A percentile compares a stretch with the other conserved stretches of the same genome.
Evolutionary conservation across 2,329 filamentous ascomycete genomes (phyloP).

Genomic region (Rosellinia necatrix): DNA sequence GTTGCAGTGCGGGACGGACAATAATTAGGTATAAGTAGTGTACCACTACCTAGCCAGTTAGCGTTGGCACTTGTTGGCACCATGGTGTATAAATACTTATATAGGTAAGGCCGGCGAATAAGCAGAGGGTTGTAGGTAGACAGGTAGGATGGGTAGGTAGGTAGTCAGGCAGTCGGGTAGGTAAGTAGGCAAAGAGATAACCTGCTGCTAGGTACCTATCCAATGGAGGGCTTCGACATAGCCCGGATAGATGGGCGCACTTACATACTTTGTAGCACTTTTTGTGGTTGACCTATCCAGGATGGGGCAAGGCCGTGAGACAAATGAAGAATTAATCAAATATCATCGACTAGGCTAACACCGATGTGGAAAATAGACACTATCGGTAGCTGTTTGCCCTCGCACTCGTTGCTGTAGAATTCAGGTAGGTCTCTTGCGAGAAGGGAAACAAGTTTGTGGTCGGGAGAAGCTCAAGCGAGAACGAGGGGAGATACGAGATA

Average conservation of each 20-base stretch:
- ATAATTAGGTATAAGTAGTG: conserved; percentile 13
- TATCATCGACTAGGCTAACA: no score
- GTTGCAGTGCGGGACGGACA: not conserved
- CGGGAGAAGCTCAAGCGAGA: not conserved
- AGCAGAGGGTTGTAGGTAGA: not conserved
- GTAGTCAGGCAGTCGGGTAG: not conserved
- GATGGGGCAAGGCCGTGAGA: not conserved
- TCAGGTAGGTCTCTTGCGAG: not conserved
- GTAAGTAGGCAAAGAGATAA: no score
- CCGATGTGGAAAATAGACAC: no score
- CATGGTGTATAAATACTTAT: conserved; percentile 1
- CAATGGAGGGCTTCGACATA: no score
- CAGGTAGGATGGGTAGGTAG: no score
- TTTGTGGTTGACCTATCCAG: not conserved
- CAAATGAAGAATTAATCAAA: not conserved
- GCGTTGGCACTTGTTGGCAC: conserved; percentile 13
- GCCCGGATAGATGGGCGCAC: no score
- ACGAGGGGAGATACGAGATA: not conserved
- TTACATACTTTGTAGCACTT: no score
- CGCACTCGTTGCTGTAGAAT: no score
- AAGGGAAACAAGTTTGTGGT: not conserved
- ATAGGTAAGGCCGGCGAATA: conserved; percentile 13
- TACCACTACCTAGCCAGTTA: conserved; percentile 7
- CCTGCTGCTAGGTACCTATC: no score
- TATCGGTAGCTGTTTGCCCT: no score